Conservation (phyloP, 176 grass and related monocot genomes). For the Dactylis glomerata region DNA sequence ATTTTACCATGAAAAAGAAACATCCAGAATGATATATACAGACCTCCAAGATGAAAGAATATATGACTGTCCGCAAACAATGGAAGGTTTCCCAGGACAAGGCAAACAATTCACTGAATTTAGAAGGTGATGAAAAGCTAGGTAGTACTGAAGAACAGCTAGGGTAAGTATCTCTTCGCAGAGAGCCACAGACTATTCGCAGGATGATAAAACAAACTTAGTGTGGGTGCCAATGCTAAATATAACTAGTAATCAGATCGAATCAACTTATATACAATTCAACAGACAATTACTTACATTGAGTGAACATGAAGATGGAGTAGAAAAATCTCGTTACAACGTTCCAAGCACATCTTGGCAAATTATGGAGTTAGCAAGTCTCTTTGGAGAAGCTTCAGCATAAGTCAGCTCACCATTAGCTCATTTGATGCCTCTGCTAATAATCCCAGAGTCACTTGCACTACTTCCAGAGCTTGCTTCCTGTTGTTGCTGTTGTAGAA, state of each 20-base stretch:
- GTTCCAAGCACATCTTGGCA: neutral
- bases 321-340: neutral
- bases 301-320: neutral
- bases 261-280: neutral
- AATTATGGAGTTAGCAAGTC: neutral
- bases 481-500: constrained; percentile 44
- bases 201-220: neutral
- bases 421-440: constrained; percentile 79
- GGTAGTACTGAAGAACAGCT: too few relatives aligned
- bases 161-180: neutral
- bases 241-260: neutral
- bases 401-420: constrained; percentile 42
- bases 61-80: neutral
- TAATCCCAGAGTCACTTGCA: constrained; percentile 66
- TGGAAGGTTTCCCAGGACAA: neutral
- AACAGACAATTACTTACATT: neutral
- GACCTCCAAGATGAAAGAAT: neutral
- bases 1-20: too few relatives aligned
- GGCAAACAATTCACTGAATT: neutral
- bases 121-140: neutral
- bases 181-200: neutral
- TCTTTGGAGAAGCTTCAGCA: constrained; percentile 41
- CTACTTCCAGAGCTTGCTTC: constrained; percentile 57
- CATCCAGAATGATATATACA: too few relatives aligned
- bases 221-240: neutral